Base-by-base conservation (phyloP, 2,329 filamentous ascomycete species). In the Aquanectria penicillioides region DNA sequence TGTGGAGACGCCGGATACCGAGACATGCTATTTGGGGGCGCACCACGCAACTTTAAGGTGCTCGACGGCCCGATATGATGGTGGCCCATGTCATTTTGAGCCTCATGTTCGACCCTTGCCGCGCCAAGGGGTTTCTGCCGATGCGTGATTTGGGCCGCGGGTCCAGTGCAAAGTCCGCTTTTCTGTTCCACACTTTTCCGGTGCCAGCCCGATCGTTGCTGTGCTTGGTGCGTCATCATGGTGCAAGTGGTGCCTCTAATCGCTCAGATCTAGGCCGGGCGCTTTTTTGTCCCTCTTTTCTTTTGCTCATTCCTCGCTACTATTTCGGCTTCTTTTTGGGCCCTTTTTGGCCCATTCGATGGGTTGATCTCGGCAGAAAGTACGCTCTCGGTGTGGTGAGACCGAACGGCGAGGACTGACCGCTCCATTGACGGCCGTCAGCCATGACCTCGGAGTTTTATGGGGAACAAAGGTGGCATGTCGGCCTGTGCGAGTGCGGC, bases 11-110 rank as follows among this genome's bases (percentile, higher is more conserved):
- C 4, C 5, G 37, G 23, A 43, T 50, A 43, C 11, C 29, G 29
- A 29, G 44, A 17, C 44, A 50, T 36, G 29, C 22, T 41, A 29
- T 33, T 33, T 23, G 11, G 28, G 13, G 29, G 36, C 13, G 13
- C 22, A 49, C 47, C 51, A 54, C 37, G 53, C 44, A 36, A 56
- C 53, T 49, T 23, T 22, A 33, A 31, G 25, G 22, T 25, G 13
- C 37, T 29, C 36, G 36, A 49, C 37, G 53, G 53, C 43, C 44
- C 53, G 44, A 56, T 43, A 56, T 43, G 44, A 34, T 33, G 33
- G 29, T 43, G 43, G 41, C 49, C 43, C 43, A 49, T 43, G 34
- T 56, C 36, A 33, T 17, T 23, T 54, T 56, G 52, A 56, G 52
- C 52, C 52, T 49, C 52, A 56, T 44, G 44, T 31, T 49, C 23